Evolutionary conservation across 768 basidiomycete genomes (phyloP).

Genomic region (Mycena rebaudengoi): DNA sequence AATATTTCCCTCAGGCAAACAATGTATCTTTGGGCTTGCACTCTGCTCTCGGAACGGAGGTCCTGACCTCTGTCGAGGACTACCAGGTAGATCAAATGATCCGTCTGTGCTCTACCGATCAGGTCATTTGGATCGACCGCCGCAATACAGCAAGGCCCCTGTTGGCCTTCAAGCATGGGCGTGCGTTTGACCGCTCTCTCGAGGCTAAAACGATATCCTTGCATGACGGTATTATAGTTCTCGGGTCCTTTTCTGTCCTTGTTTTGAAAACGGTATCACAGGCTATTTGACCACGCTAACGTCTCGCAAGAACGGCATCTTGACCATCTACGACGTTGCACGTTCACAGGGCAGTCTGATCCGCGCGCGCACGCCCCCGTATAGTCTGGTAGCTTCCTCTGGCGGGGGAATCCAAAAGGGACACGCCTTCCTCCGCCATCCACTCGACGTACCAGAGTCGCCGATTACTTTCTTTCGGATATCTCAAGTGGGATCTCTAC

Average conservation of each 20-base stretch:
- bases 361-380: conserved; percentile 55
- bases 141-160: conserved; percentile 66
- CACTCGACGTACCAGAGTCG: conserved; percentile 29
- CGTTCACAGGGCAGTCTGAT: conserved; percentile 48
- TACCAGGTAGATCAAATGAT: conserved; percentile 52
- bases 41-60: conserved; percentile 41
- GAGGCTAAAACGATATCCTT: conserved; percentile 48
- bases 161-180: conserved; percentile 66
- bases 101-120: conserved; percentile 65
- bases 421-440: conserved; percentile 45
- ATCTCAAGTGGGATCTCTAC: conserved; percentile 55
- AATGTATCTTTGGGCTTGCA: conserved; percentile 42
- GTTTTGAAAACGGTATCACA: conserved; percentile 31
- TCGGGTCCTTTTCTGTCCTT: neutral
- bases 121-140: conserved; percentile 76
- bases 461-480: conserved; percentile 54
- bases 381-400: conserved; percentile 44
- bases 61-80: conserved; percentile 65
- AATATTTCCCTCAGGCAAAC: conserved; percentile 44
- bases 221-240: conserved; percentile 36
- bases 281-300: conserved; percentile 64
- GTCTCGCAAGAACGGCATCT: conserved; percentile 64
- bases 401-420: conserved; percentile 37
- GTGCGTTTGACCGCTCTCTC: conserved; percentile 69
- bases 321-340: conserved; percentile 72